Conservation (phyloP, 768 basidiomycete species). For the Atractiella rhizophila region DNA sequence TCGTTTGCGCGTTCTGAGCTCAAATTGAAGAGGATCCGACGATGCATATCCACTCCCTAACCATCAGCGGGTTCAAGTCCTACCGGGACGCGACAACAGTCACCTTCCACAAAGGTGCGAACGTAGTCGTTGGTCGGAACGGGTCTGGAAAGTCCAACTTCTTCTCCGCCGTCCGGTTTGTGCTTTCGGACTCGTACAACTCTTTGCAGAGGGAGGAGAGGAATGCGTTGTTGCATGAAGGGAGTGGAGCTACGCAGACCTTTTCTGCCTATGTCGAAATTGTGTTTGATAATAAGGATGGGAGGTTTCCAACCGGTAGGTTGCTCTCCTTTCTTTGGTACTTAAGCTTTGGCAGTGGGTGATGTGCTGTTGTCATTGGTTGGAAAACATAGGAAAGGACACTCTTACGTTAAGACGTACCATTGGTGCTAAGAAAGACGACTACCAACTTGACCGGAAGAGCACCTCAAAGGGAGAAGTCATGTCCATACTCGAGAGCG, state of each 20-base stretch:
- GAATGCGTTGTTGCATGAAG: conserved; percentile 78
- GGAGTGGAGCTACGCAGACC: conserved; percentile 60
- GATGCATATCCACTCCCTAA: conserved; percentile 34
- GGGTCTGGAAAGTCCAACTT: conserved; percentile 98
- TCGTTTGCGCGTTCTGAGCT: too few relatives aligned
- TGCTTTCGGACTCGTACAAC: conserved; percentile 88
- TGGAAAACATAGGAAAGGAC: conserved; percentile 34
- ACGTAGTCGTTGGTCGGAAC: conserved; percentile 91
- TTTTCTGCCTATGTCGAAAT: conserved; percentile 92
- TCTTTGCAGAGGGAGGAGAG: conserved; percentile 84
- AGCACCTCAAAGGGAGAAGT: conserved; percentile 87
- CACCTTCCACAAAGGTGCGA: conserved; percentile 38
- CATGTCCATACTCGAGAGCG: conserved; percentile 85
- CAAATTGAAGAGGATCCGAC: too few relatives aligned
- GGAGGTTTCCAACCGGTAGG: conserved; percentile 49
- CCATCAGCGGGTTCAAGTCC: conserved; percentile 94
- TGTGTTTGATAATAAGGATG: conserved; percentile 81
- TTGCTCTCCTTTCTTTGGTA: not conserved
- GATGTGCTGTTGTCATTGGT: not conserved
- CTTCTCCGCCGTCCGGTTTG: conserved; percentile 93
- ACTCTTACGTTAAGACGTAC: conserved; percentile 74
- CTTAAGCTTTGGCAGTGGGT: not conserved
- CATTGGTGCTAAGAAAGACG: conserved; percentile 93
- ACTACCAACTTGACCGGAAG: conserved; percentile 90
- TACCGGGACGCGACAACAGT: conserved; percentile 26